phyloP scores from a whole-genome alignment of 345 rosid species.

The Durio zibethinus region DNA sequence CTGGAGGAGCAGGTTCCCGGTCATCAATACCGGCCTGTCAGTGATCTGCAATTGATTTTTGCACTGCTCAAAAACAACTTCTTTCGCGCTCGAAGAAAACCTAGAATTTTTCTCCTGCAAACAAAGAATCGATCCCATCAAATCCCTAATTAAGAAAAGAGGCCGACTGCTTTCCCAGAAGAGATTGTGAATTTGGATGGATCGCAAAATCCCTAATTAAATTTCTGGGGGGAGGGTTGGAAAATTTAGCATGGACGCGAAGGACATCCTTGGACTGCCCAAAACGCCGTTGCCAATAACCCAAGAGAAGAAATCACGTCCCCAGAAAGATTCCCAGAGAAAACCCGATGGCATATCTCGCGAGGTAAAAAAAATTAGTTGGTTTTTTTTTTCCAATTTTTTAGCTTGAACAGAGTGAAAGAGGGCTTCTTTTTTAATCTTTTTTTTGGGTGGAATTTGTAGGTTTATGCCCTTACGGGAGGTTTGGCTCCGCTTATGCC shows the following conservation, averaged over 20 bases:
- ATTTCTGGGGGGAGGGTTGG: background rate
- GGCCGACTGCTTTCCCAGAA: background rate
- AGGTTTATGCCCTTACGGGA: conserved; percentile 98
- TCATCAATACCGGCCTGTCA: background rate
- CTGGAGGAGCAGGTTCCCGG: too few relatives aligned
- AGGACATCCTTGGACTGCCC: conserved; percentile 5
- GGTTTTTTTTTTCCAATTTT: background rate
- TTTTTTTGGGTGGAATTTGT: conserved; percentile 6
- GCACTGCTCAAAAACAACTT: background rate
- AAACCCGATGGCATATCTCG: conserved; percentile 99
- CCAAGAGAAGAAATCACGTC: conserved; percentile 87
- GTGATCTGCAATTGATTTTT: background rate
- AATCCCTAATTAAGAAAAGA: conserved; percentile 22
- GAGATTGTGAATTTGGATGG: conserved; percentile 10
- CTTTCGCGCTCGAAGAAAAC: conserved; percentile 30
- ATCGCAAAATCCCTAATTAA: conserved; percentile 22
- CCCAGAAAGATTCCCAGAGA: conserved; percentile 82
- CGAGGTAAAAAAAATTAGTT: conserved; percentile 41
- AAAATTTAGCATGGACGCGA: conserved; percentile 4
- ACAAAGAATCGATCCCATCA: background rate
- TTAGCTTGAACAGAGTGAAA: conserved; percentile 7
- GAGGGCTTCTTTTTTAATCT: background rate
- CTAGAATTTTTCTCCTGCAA: background rate
- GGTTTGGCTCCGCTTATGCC: conserved; percentile 98
- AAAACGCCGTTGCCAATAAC: conserved; percentile 38